phyloP scores from a whole-genome alignment of 495 filamentous ascomycete genomes.

The Opeltia flavorubescens region DNA sequence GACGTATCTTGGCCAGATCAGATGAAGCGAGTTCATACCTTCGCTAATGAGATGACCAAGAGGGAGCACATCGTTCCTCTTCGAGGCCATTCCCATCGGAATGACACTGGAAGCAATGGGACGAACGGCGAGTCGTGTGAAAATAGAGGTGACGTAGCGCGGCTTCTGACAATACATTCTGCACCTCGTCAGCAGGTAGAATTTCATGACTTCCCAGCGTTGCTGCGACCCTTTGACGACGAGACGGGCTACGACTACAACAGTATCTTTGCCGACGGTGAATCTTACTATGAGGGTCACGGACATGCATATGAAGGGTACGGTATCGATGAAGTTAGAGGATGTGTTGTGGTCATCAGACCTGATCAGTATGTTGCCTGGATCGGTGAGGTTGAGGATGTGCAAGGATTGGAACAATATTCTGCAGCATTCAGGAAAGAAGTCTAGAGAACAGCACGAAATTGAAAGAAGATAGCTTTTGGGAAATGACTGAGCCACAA shows the following conservation, averaged over 20 bases:
- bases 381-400: slow-evolving; percentile 42
- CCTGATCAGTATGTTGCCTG: slow-evolving; percentile 56
- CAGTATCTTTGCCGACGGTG: slow-evolving; percentile 52
- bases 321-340: slow-evolving; percentile 43
- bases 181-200: slow-evolving; percentile 33
- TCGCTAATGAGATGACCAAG: slow-evolving; percentile 26
- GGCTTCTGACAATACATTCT: slow-evolving; percentile 48
- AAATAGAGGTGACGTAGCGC: slow-evolving; percentile 25
- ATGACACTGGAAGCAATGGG: slow-evolving; percentile 29
- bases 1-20: slow-evolving; percentile 35
- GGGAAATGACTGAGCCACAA: neutral
- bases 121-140: slow-evolving; percentile 16
- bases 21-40: slow-evolving; percentile 27
- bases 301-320: slow-evolving; percentile 50
- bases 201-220: slow-evolving; percentile 41
- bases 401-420: slow-evolving; percentile 26
- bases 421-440: slow-evolving; percentile 11
- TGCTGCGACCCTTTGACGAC: slow-evolving; percentile 42
- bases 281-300: slow-evolving; percentile 41
- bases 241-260: slow-evolving; percentile 50
- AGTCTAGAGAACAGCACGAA: too few species aligned
- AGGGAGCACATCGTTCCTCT: slow-evolving; percentile 21
- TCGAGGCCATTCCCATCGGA: neutral
- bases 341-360: slow-evolving; percentile 44
- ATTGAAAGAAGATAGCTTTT: too few species aligned